Percentiles rank a stretch among this genome's conserved stretches.
Conservation (phyloP, 148 eudicot genomes). For the Rhododendron williamsianum region DNA sequence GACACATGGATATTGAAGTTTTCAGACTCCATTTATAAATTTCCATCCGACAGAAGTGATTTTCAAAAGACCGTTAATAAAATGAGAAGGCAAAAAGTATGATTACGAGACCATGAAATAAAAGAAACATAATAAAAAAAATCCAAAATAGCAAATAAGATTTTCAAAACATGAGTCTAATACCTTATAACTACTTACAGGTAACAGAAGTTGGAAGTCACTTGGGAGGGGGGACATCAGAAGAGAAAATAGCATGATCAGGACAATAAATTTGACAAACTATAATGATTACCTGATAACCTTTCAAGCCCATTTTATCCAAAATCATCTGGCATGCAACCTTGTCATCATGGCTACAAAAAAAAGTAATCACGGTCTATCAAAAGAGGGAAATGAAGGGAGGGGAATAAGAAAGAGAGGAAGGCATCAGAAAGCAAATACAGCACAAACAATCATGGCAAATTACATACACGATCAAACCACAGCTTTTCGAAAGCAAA, state of each 20-base stretch:
- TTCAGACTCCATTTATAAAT: not conserved
- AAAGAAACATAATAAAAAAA: not conserved
- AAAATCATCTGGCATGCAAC: slow-evolving; percentile 84
- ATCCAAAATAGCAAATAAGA: not conserved
- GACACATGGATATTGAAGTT: not conserved
- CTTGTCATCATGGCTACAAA: slow-evolving; percentile 68
- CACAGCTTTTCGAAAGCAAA: not conserved
- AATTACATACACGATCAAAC: not conserved
- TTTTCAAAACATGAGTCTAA: not conserved
- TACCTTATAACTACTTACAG: not conserved
- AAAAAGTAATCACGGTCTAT: not conserved
- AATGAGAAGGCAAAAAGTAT: not conserved
- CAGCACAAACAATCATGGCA: not conserved
- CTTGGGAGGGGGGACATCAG: not conserved
- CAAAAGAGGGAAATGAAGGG: slow-evolving; percentile 1
- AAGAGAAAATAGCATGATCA: not conserved
- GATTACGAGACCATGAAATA: not conserved
- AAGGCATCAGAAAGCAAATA: not conserved
- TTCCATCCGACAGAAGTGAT: not conserved
- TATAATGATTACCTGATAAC: slow-evolving; percentile 72
- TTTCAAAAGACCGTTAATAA: not conserved
- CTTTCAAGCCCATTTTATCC: slow-evolving; percentile 87
- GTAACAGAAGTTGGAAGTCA: slow-evolving; percentile 3
- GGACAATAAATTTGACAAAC: not conserved
- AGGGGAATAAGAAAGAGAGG: slow-evolving; percentile 2